Percentiles rank a stretch among this genome's conserved stretches.
Conservation (phyloP, 2,329 filamentous ascomycete species). For the Botrytis byssoidea region DNA sequence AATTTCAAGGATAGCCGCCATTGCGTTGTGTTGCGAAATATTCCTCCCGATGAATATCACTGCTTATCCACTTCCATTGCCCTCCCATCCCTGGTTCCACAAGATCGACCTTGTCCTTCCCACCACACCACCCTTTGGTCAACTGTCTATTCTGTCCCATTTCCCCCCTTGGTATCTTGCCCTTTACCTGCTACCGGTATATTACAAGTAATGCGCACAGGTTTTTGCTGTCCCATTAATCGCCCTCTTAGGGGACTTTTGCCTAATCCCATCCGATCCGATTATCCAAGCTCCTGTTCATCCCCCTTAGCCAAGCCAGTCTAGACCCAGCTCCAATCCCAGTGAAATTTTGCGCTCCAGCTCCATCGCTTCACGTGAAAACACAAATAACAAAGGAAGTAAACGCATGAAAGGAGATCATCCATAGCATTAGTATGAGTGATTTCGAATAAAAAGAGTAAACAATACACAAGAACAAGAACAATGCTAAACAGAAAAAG, state of each 20-base stretch:
- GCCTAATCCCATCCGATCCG: conserved; percentile 4
- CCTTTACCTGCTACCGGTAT: conserved; percentile 3
- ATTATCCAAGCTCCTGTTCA: conserved; percentile 16
- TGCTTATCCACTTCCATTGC: background rate
- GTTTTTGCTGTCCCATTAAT: conserved; percentile 12
- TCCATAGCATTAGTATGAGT: conserved; percentile 12
- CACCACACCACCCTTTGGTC: background rate
- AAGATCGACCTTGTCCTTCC: background rate
- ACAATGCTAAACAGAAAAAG: background rate
- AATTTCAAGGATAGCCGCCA: conserved; percentile 10
- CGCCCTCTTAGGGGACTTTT: conserved; percentile 11
- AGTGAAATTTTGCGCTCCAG: conserved; percentile 20
- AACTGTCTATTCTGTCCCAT: background rate
- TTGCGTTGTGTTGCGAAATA: background rate
- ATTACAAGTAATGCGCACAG: conserved; percentile 14
- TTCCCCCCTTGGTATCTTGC: conserved; percentile 8
- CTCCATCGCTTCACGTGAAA: conserved; percentile 13
- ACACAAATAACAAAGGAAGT: conserved; percentile 2
- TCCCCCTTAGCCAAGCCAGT: conserved; percentile 1
- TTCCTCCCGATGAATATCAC: background rate
- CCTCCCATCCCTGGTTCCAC: background rate
- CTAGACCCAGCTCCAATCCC: conserved; percentile 6
- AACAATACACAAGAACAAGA: conserved; percentile 22
- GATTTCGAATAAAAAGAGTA: background rate
- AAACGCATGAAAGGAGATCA: background rate